These are phyloP conservation scores for Solanum sejunctum DNA, from an alignment of 257 asterid species.

Conservation along the genomic window DNA sequence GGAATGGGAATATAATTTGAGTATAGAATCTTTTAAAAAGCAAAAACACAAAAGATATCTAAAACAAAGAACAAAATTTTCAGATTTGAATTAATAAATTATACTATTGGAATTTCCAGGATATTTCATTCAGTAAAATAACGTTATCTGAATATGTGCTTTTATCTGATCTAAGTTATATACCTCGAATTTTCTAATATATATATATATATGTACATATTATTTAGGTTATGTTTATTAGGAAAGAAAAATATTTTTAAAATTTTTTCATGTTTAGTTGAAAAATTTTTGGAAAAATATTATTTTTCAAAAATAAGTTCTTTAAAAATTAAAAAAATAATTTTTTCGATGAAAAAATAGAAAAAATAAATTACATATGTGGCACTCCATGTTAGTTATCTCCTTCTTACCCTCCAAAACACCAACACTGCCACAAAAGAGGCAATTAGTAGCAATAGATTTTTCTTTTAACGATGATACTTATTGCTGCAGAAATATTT, in stretches of 20 bases:
- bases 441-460: no score
- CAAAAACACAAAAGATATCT: neutral
- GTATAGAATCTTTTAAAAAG: neutral
- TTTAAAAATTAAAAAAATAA: no score
- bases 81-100: neutral
- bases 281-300: neutral
- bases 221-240: neutral
- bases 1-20: neutral
- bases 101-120: neutral
- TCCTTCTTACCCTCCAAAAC: neutral
- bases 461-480: no score
- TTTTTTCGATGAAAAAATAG: neutral
- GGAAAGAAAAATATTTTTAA: neutral
- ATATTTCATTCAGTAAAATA: neutral
- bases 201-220: no score
- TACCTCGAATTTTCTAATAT: neutral
- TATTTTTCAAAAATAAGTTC: no score
- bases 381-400: neutral
- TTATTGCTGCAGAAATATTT: no score
- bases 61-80: neutral
- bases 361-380: neutral
- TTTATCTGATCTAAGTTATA: neutral
- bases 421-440: no score
- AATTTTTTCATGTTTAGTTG: neutral
- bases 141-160: neutral